Base-by-base conservation (phyloP, 495 filamentous ascomycete species). In the Hypoxylon intermedium region DNA sequence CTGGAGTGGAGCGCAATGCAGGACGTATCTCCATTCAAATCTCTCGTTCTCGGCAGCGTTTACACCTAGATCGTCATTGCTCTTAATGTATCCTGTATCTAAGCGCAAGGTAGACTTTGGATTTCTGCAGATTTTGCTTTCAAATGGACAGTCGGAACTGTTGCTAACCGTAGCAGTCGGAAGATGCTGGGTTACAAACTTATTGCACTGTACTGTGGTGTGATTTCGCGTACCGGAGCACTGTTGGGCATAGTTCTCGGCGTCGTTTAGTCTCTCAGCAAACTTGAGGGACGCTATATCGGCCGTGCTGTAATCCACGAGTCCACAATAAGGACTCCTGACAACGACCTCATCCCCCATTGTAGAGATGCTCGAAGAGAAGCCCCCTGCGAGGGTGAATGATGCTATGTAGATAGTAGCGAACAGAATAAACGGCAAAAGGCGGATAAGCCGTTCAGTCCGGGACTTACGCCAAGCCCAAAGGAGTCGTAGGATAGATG, bases 241-340 rank as follows among this genome's bases (percentile, higher is more conserved):
- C 38, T 61, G 58, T 26, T 47, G 42, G 9, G 57, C 57, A n/a
- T 60, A 60, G 16, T 47, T 60, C 0, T 31, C 41, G 5, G 57
- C 57, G 26, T 53, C 18, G 37, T 40, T 30, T 5, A 48, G 7
- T 5, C 4, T 28, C n/a, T 61, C 43, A 16, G 58, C n/a, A n/a
- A n/a, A 23, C 1, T 12, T 7, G 20, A 21, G 9, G 5, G 19
- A 15, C 13, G 9, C n/a, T n/a, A n/a, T 20, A 15, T 30, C 9
- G 26, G 26, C 26, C 26, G 5, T 5, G 26, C 5, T 9, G 26
- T 30, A 5, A 5, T 30, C 26, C 26, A 30, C 26, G 26, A 30
- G 0, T 34, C 56, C 50, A 9, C 58, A 61, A 12, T 50, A 31
- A 1, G 6, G 1, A 18, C 50, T 44, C 3, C 50, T 43, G 9